These are phyloP conservation scores for Globomyces sp. DNA, from an alignment of 371 early-diverging fungal genomes.

Conservation along the genomic window DNA sequence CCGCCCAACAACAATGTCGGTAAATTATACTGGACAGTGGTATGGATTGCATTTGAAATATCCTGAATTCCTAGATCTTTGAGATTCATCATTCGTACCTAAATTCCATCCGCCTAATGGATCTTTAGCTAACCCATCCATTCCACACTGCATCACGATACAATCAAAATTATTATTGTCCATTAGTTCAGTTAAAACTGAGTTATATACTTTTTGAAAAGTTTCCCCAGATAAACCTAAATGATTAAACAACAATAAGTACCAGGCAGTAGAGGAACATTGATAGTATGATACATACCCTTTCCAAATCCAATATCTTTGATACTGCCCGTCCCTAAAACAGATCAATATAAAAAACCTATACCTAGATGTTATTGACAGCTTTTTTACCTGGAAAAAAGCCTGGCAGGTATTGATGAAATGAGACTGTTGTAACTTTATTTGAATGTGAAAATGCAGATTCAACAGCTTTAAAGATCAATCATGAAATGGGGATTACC, in stretches of 20 bases:
- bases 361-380: constrained; percentile 32
- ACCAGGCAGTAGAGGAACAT: constrained; percentile 91
- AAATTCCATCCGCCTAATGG: constrained; percentile 98
- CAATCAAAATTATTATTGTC: constrained; percentile 92
- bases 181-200: constrained; percentile 84
- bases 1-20: constrained; percentile 97
- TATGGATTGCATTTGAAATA: constrained; percentile 91
- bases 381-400: constrained; percentile 99
- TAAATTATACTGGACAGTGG: constrained; percentile 86
- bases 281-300: constrained; percentile 90
- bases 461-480: constrained; percentile 61
- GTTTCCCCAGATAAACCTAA: constrained; percentile 93
- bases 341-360: constrained; percentile 47
- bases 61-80: constrained; percentile 38
- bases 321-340: constrained; percentile 51
- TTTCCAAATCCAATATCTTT: constrained; percentile 52
- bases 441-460: constrained; percentile 99
- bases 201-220: constrained; percentile 86
- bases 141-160: constrained; percentile 99
- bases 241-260: no score
- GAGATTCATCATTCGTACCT: constrained; percentile 70
- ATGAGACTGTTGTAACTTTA: constrained; percentile 97
- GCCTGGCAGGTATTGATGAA: constrained; percentile 97
- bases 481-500: constrained; percentile 38
- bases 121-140: constrained; percentile 98